Conservation (phyloP, 768 basidiomycete genomes). For the Kwoniella sp. region DNA sequence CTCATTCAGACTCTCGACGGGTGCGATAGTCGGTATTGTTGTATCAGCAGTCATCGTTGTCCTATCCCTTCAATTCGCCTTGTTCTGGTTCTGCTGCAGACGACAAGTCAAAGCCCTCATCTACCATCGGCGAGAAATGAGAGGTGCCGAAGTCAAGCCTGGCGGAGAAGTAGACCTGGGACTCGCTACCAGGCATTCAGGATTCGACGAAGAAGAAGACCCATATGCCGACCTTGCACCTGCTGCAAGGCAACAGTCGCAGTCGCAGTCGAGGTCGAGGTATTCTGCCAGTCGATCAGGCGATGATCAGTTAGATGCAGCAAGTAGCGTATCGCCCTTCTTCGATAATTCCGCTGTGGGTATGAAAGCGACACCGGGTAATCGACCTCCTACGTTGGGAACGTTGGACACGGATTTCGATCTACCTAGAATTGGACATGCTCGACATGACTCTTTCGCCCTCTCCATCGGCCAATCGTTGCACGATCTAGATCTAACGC, state of each 20-base stretch:
- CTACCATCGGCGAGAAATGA: slow-evolving; percentile 40
- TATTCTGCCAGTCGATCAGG: slow-evolving; percentile 9
- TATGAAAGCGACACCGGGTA: not conserved
- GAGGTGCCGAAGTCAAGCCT: slow-evolving; percentile 29
- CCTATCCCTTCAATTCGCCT: slow-evolving; percentile 32
- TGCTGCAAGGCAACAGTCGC: slow-evolving; percentile 2
- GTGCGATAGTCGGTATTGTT: slow-evolving; percentile 46
- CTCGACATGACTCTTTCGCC: slow-evolving; percentile 29
- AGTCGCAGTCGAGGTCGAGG: no score
- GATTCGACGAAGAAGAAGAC: slow-evolving; percentile 4
- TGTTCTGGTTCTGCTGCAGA: slow-evolving; percentile 51
- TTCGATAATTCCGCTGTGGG: slow-evolving; percentile 18
- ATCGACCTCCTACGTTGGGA: slow-evolving; percentile 2
- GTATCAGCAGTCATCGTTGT: slow-evolving; percentile 36
- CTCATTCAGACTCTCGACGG: slow-evolving; percentile 25
- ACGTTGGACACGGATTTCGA: slow-evolving; percentile 10
- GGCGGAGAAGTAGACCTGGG: slow-evolving; percentile 44
- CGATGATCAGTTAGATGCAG: slow-evolving; percentile 18
- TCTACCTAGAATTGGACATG: slow-evolving; percentile 25
- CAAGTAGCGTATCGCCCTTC: slow-evolving; percentile 41
- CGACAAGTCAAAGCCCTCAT: slow-evolving; percentile 35
- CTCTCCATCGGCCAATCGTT: slow-evolving; percentile 17
- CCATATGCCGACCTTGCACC: slow-evolving; percentile 11
- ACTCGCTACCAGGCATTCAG: slow-evolving; percentile 11
- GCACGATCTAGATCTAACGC: slow-evolving; percentile 11